Conservation (phyloP, 805 yeast species). For the Wickerhamomyces bisporus region DNA sequence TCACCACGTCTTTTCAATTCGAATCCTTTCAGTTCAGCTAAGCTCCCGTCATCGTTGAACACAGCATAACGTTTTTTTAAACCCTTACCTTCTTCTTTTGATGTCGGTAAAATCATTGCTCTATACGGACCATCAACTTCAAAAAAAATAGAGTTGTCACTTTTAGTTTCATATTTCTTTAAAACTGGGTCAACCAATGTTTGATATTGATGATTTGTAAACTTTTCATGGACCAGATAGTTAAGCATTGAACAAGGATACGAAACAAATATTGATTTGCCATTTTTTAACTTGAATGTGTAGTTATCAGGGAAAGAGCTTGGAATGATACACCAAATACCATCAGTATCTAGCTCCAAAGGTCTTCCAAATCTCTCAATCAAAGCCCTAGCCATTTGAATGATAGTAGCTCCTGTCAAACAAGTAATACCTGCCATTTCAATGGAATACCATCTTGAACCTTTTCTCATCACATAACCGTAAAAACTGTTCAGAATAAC, state of each 20-base stretch:
- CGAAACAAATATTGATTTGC: constrained; percentile 71
- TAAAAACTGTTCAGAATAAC: constrained; percentile 94
- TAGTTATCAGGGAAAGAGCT: constrained; percentile 88
- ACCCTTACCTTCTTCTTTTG: constrained; percentile 96
- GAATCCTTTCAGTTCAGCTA: constrained; percentile 95
- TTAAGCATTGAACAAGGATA: constrained; percentile 97
- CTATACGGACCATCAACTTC: constrained; percentile 98
- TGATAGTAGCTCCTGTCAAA: constrained; percentile 94
- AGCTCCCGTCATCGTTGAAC: constrained; percentile 86
- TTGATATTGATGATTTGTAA: constrained; percentile 94
- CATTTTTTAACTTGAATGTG: constrained; percentile 64
- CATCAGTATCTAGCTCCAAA: constrained; percentile 94
- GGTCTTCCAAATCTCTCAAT: constrained; percentile 96
- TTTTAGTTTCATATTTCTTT: constrained; percentile 65
- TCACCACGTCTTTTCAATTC: constrained; percentile 97
- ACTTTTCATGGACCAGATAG: constrained; percentile 82
- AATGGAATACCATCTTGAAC: constrained; percentile 99
- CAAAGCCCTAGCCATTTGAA: constrained; percentile 90
- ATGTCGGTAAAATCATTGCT: constrained; percentile 96
- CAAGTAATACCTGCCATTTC: constrained; percentile 99
- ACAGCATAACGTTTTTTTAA: constrained; percentile 96
- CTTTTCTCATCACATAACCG: constrained; percentile 98
- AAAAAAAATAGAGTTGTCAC: constrained; percentile 93
- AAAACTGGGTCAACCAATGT: constrained; percentile 66
- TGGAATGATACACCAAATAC: constrained; percentile 98